Percentiles rank a stretch among this genome's conserved stretches.
These are phyloP conservation scores for Malassezia sp. DNA, from an alignment of 1,284 basidiomycete genomes.

Conservation along the genomic window DNA sequence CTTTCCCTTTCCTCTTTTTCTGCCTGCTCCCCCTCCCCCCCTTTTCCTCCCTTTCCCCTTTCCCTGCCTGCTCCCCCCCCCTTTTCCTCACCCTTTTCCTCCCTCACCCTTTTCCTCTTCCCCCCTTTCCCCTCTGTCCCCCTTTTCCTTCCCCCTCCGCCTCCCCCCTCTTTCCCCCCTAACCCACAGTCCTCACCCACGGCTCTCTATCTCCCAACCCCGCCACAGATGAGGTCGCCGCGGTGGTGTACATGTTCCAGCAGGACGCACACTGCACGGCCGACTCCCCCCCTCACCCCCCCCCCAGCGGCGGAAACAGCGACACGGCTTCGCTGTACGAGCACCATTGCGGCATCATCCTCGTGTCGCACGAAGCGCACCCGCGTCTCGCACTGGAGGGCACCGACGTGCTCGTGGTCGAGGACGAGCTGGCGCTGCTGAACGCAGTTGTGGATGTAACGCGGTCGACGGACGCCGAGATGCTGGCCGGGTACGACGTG, in stretches of 20 bases:
- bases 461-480: slow-evolving; percentile 72
- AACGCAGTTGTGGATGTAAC: slow-evolving; percentile 68
- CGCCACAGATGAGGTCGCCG: slow-evolving; percentile 59
- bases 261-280: slow-evolving; percentile 50
- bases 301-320: neutral
- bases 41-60: too few species aligned
- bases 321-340: neutral
- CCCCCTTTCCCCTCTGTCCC: too few species aligned
- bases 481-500: slow-evolving; percentile 82
- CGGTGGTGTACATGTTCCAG: slow-evolving; percentile 61
- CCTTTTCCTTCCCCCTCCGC: too few species aligned
- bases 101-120: too few species aligned
- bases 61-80: too few species aligned
- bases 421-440: slow-evolving; percentile 69
- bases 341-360: slow-evolving; percentile 26
- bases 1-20: too few species aligned
- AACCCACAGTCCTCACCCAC: too few species aligned
- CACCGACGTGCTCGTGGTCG: slow-evolving; percentile 53
- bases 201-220: slow-evolving; percentile 61
- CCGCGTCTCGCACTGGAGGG: slow-evolving; percentile 27
- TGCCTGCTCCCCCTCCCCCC: too few species aligned
- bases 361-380: slow-evolving; percentile 16
- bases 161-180: too few species aligned
- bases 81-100: too few species aligned
- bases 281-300: neutral